These are phyloP conservation scores for Penicillium decumbens DNA, from an alignment of 2,329 filamentous ascomycete genomes.

Conservation along the genomic window DNA sequence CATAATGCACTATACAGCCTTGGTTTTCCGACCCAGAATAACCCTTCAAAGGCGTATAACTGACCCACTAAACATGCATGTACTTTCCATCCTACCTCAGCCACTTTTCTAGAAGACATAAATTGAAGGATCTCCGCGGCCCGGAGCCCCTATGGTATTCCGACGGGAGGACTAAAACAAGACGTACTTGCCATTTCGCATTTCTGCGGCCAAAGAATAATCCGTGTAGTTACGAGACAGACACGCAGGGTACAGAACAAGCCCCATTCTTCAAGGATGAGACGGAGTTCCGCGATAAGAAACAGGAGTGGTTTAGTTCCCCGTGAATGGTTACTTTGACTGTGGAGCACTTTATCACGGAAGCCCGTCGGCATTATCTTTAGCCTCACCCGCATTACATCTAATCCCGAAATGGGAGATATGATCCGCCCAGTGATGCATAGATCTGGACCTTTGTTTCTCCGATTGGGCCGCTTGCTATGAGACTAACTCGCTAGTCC, in stretches of 20 bases:
- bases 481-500: neutral
- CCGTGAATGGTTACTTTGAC: neutral
- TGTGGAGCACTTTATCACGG: neutral
- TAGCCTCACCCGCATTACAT: neutral
- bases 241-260: neutral
- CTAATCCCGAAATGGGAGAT: neutral
- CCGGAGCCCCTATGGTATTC: neutral
- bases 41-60: neutral
- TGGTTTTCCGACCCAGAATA: no score
- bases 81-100: neutral
- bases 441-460: neutral
- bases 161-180: neutral
- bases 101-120: neutral
- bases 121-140: neutral
- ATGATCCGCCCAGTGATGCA: neutral
- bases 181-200: neutral
- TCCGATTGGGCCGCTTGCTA: neutral
- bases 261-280: neutral
- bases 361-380: neutral
- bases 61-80: neutral
- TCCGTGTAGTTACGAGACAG: neutral
- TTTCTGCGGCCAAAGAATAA: neutral
- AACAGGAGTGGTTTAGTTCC: neutral
- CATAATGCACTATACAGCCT: no score
- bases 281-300: neutral